Percentiles rank a stretch among this genome's conserved stretches.
These are phyloP conservation scores for Populus simonii DNA, from an alignment of 345 rosid species.

Conservation along the genomic window DNA sequence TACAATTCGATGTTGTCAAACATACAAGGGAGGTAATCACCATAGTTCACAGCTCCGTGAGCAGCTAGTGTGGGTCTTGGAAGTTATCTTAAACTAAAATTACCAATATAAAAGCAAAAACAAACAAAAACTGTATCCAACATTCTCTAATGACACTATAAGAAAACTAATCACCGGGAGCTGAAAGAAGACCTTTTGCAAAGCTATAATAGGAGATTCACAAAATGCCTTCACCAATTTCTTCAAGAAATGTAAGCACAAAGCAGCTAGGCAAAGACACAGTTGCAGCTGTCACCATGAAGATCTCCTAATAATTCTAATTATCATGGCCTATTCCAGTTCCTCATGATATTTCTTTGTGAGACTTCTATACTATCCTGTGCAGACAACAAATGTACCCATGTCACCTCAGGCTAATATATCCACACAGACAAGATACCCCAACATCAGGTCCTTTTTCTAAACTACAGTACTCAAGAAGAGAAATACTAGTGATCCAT, in stretches of 20 bases:
- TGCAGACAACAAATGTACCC: background rate
- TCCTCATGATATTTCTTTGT: background rate
- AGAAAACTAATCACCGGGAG: background rate
- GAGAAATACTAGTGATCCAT: background rate
- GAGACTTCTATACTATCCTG: background rate
- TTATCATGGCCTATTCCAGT: background rate
- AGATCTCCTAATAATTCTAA: background rate
- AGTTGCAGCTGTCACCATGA: background rate
- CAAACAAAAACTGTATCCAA: background rate
- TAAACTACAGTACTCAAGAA: background rate
- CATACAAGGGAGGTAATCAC: background rate
- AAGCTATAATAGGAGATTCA: background rate
- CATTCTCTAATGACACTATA: background rate
- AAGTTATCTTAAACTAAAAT: background rate
- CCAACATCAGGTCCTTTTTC: background rate
- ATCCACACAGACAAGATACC: background rate
- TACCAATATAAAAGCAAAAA: background rate
- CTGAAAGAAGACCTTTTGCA: background rate
- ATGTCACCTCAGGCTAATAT: background rate
- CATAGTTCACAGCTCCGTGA: background rate
- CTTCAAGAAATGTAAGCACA: background rate
- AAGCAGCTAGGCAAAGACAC: background rate
- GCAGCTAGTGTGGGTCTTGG: background rate
- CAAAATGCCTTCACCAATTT: background rate
- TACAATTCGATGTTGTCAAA: background rate